Base-by-base conservation (phyloP, 129 eudicot species). In the Centrapalus pauciflorus region DNA sequence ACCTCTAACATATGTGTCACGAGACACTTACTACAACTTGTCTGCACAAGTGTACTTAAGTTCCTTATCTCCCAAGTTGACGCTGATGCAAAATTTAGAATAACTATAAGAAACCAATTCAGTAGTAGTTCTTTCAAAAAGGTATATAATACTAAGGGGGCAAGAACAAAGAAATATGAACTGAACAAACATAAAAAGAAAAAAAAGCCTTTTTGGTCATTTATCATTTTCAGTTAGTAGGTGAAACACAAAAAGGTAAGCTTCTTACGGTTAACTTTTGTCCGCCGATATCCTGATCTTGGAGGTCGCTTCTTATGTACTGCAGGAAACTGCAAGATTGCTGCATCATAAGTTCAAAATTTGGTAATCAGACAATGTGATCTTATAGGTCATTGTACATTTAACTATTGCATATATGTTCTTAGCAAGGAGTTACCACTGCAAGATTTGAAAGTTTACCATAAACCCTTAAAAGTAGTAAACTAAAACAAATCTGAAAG, bases 51-150 rank as follows among this genome's bases (percentile, higher is more conserved):
- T 7, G 83, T 30, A 70, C 64, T 77, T 69, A 93, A 66, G 82
- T 67, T 75, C 66, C 83, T 86, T 9, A 93, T 89, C 76, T 93
- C 99, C 99, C 99, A 93, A 17, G 96, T 83, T 29, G 96, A 93
- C 78, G 99, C 99, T 69, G 76, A 50, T 34, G 45, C 20, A 68
- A 68, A 25, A n/a, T n/a, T n/a, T n/a, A n/a, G n/a, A n/a, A n/a
- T n/a, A n/a, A n/a, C n/a, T n/a, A n/a, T n/a, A n/a, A n/a, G n/a
- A n/a, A n/a, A n/a, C n/a, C n/a, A n/a, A n/a, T n/a, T n/a, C n/a
- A n/a, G n/a, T n/a, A n/a, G n/a, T n/a, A 35, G 43, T 35, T 35
- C n/a, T 35, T 35, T 11, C 11, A 35, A 43, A 43, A 43, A 4
- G 50, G 50, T 43, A 43, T 17, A n/a, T 43, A 43, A 14, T 14